phyloP scores from a whole-genome alignment of 352 stramenopile genomes.

The Pythium inflatum region DNA sequence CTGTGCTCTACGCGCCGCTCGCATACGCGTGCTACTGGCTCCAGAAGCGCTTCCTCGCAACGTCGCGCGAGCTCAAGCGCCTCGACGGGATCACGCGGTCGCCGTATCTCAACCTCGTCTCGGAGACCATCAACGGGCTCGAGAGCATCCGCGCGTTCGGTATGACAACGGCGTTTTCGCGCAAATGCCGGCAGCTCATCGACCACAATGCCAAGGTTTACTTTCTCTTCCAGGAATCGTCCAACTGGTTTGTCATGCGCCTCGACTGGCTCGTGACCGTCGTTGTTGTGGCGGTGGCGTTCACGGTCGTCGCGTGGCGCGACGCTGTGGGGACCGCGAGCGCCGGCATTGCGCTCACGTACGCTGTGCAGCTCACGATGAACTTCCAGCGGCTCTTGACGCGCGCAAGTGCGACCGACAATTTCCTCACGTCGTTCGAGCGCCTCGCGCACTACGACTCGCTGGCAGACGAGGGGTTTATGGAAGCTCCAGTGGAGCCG shows the following conservation, averaged over 20 bases:
- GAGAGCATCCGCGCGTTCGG: constrained; percentile 91
- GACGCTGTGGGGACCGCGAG: constrained; percentile 38
- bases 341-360: constrained; percentile 73
- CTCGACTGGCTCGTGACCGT: constrained; percentile 68
- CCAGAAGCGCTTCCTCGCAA: constrained; percentile 93
- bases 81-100: constrained; percentile 93
- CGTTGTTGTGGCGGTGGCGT: constrained; percentile 55
- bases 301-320: constrained; percentile 21
- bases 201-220: constrained; percentile 74
- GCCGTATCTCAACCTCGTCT: constrained; percentile 97
- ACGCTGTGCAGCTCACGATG: constrained; percentile 73
- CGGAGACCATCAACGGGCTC: constrained; percentile 95
- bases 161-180: constrained; percentile 49
- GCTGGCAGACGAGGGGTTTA: constrained; percentile 26
- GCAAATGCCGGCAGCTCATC: constrained; percentile 55
- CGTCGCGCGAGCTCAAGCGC: constrained; percentile 92
- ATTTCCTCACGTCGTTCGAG: constrained; percentile 40
- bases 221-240: constrained; percentile 69
- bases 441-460: constrained; percentile 30
- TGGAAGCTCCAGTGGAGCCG: not conserved
- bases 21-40: constrained; percentile 62
- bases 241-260: constrained; percentile 72
- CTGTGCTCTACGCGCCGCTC: constrained; percentile 76
- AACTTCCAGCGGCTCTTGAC: constrained; percentile 71
- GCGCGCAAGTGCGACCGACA: constrained; percentile 48